These are phyloP conservation scores for Metarhizium humberi DNA, from an alignment of 2,329 filamentous ascomycete genomes.

Conservation along the genomic window DNA sequence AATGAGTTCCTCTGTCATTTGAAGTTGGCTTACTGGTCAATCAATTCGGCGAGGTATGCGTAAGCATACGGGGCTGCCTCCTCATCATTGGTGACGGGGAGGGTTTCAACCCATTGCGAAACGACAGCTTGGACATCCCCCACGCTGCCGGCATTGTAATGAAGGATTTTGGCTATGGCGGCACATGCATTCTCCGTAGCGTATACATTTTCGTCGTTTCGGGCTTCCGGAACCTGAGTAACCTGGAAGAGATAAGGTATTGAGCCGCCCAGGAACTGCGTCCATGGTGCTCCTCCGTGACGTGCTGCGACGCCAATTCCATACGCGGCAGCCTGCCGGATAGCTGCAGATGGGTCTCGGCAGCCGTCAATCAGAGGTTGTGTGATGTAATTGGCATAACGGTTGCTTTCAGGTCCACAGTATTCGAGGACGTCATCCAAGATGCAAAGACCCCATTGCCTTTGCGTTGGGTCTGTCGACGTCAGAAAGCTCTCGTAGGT, in stretches of 20 bases:
- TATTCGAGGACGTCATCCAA: constrained; percentile 98
- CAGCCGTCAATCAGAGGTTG: constrained; percentile 81
- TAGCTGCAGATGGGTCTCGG: constrained; percentile 76
- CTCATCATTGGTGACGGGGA: constrained; percentile 90
- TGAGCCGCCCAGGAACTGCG: constrained; percentile 73
- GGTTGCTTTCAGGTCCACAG: constrained; percentile 80
- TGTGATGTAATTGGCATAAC: constrained; percentile 78
- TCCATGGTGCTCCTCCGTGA: constrained; percentile 79
- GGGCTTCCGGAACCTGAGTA: constrained; percentile 69
- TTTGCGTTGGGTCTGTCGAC: constrained; percentile 76
- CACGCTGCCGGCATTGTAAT: constrained; percentile 75
- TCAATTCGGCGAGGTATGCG: constrained; percentile 80
- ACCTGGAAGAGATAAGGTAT: constrained; percentile 79
- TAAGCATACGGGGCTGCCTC: constrained; percentile 96
- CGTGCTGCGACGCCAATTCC: constrained; percentile 93
- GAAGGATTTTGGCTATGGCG: constrained; percentile 91
- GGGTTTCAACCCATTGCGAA: constrained; percentile 78
- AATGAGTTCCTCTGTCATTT: neutral
- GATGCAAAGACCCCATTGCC: constrained; percentile 98
- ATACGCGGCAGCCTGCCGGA: constrained; percentile 91
- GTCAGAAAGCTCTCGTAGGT: constrained; percentile 82
- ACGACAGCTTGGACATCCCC: constrained; percentile 67
- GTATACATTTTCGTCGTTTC: constrained; percentile 88
- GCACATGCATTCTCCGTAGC: constrained; percentile 97
- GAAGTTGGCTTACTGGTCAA: constrained; percentile 67